Conservation (phyloP, 2,329 filamentous ascomycete genomes). For the Arthrobotrys musiformis region DNA sequence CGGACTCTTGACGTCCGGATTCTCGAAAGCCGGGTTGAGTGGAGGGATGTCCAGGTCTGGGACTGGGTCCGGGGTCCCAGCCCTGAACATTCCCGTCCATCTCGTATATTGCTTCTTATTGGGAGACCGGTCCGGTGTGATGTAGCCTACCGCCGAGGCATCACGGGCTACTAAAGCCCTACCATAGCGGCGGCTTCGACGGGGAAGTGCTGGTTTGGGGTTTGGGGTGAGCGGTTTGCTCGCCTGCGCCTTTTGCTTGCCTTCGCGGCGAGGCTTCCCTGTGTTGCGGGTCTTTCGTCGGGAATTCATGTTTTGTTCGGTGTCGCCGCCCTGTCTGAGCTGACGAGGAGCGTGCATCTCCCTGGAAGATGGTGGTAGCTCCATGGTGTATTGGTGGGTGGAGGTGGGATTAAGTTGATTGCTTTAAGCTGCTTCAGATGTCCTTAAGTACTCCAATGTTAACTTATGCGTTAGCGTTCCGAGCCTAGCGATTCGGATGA, state of each 20-base stretch:
- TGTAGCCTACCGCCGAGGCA: background rate
- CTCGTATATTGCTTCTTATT: background rate
- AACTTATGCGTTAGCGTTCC: too few relatives aligned
- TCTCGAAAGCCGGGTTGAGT: slow-evolving; percentile 8
- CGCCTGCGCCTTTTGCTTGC: background rate
- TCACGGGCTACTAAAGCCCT: background rate
- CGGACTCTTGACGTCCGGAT: background rate
- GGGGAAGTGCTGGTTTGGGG: background rate
- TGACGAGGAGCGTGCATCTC: slow-evolving; percentile 2
- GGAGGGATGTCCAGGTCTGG: background rate
- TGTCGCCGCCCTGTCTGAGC: background rate
- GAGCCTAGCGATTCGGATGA: too few relatives aligned
- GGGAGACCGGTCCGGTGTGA: background rate
- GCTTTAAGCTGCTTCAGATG: background rate
- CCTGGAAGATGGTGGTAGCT: background rate
- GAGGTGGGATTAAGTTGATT: background rate
- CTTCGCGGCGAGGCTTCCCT: background rate
- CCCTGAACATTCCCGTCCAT: slow-evolving; percentile 8
- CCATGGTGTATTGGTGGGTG: background rate
- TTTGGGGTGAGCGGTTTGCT: background rate
- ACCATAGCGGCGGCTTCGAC: background rate
- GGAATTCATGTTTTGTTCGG: too few relatives aligned
- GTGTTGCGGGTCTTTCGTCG: background rate
- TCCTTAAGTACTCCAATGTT: too few relatives aligned
- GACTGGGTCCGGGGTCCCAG: background rate